Conservation (phyloP, 2,329 filamentous ascomycete species). For the Uncinocarpus reesii region DNA sequence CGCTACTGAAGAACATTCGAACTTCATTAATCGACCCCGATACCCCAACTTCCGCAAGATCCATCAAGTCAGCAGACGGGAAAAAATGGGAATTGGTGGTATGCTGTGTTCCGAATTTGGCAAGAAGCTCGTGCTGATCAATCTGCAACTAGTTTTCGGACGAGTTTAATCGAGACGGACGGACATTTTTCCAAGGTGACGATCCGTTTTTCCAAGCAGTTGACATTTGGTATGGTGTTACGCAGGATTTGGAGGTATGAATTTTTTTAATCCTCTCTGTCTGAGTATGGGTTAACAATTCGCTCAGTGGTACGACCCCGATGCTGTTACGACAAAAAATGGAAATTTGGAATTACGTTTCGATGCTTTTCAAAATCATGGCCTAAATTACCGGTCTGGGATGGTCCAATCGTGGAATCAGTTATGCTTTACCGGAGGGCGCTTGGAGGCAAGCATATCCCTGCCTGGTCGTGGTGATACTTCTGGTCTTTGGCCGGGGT, state of each 20-base stretch:
- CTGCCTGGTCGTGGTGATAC: constrained; percentile 57
- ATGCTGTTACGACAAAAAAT: constrained; percentile 52
- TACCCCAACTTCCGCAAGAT: constrained; percentile 49
- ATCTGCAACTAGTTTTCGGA: constrained; percentile 53
- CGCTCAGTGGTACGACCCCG: constrained; percentile 58
- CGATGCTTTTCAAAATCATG: constrained; percentile 55
- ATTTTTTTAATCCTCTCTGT: background rate
- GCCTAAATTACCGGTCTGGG: constrained; percentile 57
- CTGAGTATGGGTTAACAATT: background rate
- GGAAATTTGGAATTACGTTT: constrained; percentile 56
- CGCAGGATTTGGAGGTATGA: constrained; percentile 53
- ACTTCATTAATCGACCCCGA: constrained; percentile 55
- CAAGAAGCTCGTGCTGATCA: background rate
- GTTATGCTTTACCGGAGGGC: constrained; percentile 60
- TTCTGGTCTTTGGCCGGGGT: constrained; percentile 63
- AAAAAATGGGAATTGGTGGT: constrained; percentile 54
- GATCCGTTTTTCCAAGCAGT: constrained; percentile 59
- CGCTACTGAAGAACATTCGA: constrained; percentile 52
- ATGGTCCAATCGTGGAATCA: constrained; percentile 69
- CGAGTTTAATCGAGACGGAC: constrained; percentile 57
- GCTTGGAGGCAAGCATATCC: constrained; percentile 60
- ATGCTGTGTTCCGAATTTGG: constrained; percentile 20
- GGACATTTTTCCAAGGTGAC: constrained; percentile 61
- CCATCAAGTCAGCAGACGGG: constrained; percentile 49
- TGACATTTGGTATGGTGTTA: constrained; percentile 63